Conservation (phyloP, 176 grass and related monocot genomes). For the Stipa capillata region DNA sequence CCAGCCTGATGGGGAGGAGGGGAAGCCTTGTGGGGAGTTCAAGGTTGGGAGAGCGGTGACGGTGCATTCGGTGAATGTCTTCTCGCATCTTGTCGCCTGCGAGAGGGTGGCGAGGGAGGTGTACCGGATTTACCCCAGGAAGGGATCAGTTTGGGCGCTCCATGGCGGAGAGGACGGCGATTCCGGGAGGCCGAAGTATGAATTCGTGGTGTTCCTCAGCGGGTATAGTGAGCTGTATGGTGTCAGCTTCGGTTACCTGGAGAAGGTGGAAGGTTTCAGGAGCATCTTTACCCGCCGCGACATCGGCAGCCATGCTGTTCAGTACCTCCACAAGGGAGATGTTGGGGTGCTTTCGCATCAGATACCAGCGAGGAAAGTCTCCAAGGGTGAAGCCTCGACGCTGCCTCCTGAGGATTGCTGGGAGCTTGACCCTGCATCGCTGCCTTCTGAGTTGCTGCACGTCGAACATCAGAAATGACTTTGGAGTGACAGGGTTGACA, state of each 20-base stretch:
- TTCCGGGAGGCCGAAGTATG: conserved; percentile 29
- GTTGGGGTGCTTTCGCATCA: conserved; percentile 60
- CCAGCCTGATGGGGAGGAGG: conserved; percentile 28
- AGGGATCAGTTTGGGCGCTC: conserved; percentile 78
- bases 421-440: conserved; percentile 88
- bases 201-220: conserved; percentile 70
- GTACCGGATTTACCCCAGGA: conserved; percentile 68
- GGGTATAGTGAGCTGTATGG: conserved; percentile 47
- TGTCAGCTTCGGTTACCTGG: conserved; percentile 69
- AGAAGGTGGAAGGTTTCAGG: conserved; percentile 76
- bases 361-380: conserved; percentile 53
- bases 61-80: conserved; percentile 70
- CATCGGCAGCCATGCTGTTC: conserved; percentile 45
- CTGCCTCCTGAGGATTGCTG: conserved; percentile 61
- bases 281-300: conserved; percentile 66
- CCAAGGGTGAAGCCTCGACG: conserved; percentile 25
- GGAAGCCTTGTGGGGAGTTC: conserved; percentile 59
- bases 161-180: conserved; percentile 16
- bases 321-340: conserved; percentile 38
- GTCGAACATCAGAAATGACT: neutral
- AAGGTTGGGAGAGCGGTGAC: conserved; percentile 54
- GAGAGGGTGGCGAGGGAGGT: conserved; percentile 50
- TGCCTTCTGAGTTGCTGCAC: conserved; percentile 49
- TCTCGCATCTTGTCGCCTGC: conserved; percentile 56
- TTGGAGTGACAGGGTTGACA: neutral